A percentile compares a stretch with the other conserved stretches of the same genome.
phyloP scores from a whole-genome alignment of 2,329 filamentous ascomycete genomes.

The Paecilomyces variotii region DNA sequence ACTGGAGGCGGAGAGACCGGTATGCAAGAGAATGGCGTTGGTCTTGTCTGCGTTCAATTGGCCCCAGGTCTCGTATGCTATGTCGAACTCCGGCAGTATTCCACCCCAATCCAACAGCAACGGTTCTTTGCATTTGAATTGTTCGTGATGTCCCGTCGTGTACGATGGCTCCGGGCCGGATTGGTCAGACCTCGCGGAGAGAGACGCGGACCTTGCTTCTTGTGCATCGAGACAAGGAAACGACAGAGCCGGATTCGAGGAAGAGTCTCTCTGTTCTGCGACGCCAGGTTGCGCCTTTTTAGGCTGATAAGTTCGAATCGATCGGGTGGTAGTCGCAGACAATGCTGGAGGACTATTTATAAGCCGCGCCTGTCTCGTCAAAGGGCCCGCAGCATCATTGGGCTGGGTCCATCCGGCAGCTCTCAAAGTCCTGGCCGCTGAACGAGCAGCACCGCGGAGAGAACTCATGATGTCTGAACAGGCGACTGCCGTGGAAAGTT shows the following conservation, averaged over 20 bases:
- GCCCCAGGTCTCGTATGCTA: conserved; percentile 94
- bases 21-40: conserved; percentile 89
- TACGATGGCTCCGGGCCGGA: conserved; percentile 90
- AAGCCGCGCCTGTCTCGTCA: background rate
- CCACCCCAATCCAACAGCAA: conserved; percentile 92
- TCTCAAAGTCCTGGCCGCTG: conserved; percentile 8
- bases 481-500: background rate
- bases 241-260: conserved; percentile 74
- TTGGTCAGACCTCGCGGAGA: conserved; percentile 59
- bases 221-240: conserved; percentile 86
- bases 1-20: conserved; percentile 90
- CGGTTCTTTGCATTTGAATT: conserved; percentile 64
- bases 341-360: background rate
- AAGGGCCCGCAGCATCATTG: conserved; percentile 1
- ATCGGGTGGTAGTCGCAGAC: conserved; percentile 7
- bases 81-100: conserved; percentile 75
- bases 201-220: conserved; percentile 66
- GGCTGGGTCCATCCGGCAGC: conserved; percentile 6
- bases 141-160: conserved; percentile 75
- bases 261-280: conserved; percentile 13
- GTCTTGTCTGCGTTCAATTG: conserved; percentile 67
- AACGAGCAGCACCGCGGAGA: conserved; percentile 9
- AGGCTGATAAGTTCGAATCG: conserved; percentile 7
- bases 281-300: conserved; percentile 12
- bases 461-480: conserved; percentile 9